Percentiles rank a stretch among this genome's conserved stretches.
Evolutionary conservation across 768 basidiomycete species (phyloP).

Genomic region (Pulveroboletus ravenelii): DNA sequence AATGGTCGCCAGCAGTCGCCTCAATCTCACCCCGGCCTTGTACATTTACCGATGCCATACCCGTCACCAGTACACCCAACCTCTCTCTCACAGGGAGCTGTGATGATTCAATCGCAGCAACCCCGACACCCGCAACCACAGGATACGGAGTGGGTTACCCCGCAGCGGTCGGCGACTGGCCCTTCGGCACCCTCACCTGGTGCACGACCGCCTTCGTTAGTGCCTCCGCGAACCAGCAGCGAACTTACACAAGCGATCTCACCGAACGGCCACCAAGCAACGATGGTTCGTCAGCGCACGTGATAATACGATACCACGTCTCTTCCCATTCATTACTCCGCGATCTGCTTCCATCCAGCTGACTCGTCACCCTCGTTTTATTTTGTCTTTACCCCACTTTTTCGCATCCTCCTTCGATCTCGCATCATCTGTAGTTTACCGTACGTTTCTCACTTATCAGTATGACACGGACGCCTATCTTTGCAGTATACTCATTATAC

Average conservation of each 20-base stretch:
- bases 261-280: slow-evolving; percentile 41
- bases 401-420: slow-evolving; percentile 35
- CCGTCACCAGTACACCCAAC: slow-evolving; percentile 41
- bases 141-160: slow-evolving; percentile 39
- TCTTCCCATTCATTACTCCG: slow-evolving; percentile 14
- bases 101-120: slow-evolving; percentile 41
- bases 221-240: slow-evolving; percentile 40
- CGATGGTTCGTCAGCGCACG: slow-evolving; percentile 49
- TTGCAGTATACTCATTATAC: slow-evolving; percentile 59
- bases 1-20: slow-evolving; percentile 39
- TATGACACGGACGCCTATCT: slow-evolving; percentile 59
- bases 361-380: slow-evolving; percentile 26
- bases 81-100: slow-evolving; percentile 42
- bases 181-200: slow-evolving; percentile 31
- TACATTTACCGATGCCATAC: slow-evolving; percentile 43
- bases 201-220: slow-evolving; percentile 50
- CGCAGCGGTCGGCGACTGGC: slow-evolving; percentile 38
- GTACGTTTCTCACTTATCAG: slow-evolving; percentile 40
- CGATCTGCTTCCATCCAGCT: slow-evolving; percentile 25
- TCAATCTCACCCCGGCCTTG: slow-evolving; percentile 36
- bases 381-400: slow-evolving; percentile 20
- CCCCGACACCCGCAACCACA: slow-evolving; percentile 38
- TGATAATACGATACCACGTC: slow-evolving; percentile 29
- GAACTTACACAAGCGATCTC: slow-evolving; percentile 40
- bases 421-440: slow-evolving; percentile 62